Base-by-base conservation (phyloP, 192 early-diverging fungal genomes). In the Podila minutissima region DNA sequence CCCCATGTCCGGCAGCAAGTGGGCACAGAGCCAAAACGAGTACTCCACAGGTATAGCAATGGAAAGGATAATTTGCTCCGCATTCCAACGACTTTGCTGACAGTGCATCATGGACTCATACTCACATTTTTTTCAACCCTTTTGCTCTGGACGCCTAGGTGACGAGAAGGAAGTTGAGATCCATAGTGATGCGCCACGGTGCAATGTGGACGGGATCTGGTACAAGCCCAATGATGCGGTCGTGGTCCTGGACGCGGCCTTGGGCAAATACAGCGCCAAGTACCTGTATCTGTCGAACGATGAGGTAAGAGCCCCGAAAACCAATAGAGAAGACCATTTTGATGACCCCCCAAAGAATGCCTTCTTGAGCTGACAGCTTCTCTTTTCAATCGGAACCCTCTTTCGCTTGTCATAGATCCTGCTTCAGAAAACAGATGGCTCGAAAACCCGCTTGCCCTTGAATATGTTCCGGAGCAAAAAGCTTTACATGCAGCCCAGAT, bases 391-490 rank as follows among this genome's bases (percentile, higher is more conserved):
- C 35, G 35, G 41, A 46, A 46, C 1, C 11, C 12, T 2, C 15
- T 15, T 15, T 46, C 15, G 41, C 9, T 11, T 53, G 4, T 53
- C 19, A 55, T 55, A 81, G 77, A 81, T 81, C 26, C 60, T 73
- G 33, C 71, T 81, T n/a, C 77, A 81, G 49, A 68, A 66, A 62
- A 81, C 71, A n/a, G 71, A 81, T 48, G 77, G 77, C 15, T 73
- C 71, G 0, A 81, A 81, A 62, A 81, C 77, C 26, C 62, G 51
- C 55, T 46, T 81, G 37, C 77, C 73, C 55, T 38, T 81, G 17
- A 55, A 71, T 33, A 29, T 73, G 29, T 81, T 81, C 41, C 41
- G 67, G n/a, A 66, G 70, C 15, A 66, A 71, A 41, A 81, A 73
- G 58, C 62, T 81, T 26, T 81, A 71, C 35, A 81, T 81, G 77